These are phyloP conservation scores for Colletotrichum karsti DNA, from an alignment of 2,329 filamentous ascomycete genomes.

Conservation along the genomic window DNA sequence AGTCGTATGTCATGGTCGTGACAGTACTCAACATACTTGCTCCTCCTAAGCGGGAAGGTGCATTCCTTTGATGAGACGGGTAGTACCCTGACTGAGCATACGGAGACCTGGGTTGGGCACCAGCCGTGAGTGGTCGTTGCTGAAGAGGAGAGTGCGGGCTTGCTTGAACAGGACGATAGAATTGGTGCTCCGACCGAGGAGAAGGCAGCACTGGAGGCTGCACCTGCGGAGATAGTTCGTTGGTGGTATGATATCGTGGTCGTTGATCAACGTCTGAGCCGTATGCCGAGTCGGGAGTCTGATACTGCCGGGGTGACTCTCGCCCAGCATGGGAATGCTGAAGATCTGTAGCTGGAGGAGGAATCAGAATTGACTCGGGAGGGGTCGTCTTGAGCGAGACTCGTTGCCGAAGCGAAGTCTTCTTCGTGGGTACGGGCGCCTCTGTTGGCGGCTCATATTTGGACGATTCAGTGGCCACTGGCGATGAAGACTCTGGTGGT, in stretches of 20 bases:
- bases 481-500: slow-evolving; percentile 56
- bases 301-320: slow-evolving; percentile 13
- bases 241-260: slow-evolving; percentile 32
- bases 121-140: slow-evolving; percentile 65
- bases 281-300: slow-evolving; percentile 54
- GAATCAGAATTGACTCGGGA: slow-evolving; percentile 63
- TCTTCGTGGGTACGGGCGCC: slow-evolving; percentile 39
- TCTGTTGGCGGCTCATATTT: slow-evolving; percentile 24
- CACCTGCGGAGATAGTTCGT: slow-evolving; percentile 46
- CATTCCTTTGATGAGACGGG: slow-evolving; percentile 53
- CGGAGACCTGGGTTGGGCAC: slow-evolving; percentile 37
- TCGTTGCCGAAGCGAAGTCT: slow-evolving; percentile 60
- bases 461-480: slow-evolving; percentile 44
- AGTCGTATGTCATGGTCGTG: slow-evolving; percentile 54
- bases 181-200: slow-evolving; percentile 63
- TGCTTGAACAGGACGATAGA: slow-evolving; percentile 69
- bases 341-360: slow-evolving; percentile 47
- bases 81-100: slow-evolving; percentile 40
- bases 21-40: slow-evolving; percentile 68
- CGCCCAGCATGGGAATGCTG: slow-evolving; percentile 37
- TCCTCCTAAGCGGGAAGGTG: slow-evolving; percentile 60
- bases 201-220: slow-evolving; percentile 53
- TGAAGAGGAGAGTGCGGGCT: slow-evolving; percentile 72
- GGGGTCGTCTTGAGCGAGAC: slow-evolving; percentile 62
- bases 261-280: slow-evolving; percentile 54